Evolutionary conservation across 192 early-diverging fungal species (phyloP).

Genomic region (Coemansia sp.): DNA sequence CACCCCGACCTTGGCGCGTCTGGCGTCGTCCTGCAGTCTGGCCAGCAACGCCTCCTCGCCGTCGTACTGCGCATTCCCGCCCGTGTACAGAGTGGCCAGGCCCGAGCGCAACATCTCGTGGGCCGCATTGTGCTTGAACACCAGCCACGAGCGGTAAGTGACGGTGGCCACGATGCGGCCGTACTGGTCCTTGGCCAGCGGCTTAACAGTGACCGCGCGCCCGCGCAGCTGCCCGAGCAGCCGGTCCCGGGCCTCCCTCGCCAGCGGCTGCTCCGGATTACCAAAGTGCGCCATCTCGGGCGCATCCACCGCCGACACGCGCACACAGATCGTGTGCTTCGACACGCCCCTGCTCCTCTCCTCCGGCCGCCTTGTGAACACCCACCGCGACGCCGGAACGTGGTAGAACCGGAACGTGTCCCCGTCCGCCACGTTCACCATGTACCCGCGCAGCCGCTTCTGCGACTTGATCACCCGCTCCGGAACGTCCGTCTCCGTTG

Average conservation of each 20-base stretch:
- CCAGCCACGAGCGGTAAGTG: conserved; percentile 20
- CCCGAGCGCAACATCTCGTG: conserved; percentile 43
- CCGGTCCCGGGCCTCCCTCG: conserved; percentile 41
- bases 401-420: conserved; percentile 49
- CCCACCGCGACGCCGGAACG: conserved; percentile 34
- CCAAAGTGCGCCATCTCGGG: conserved; percentile 55
- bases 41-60: conserved; percentile 39
- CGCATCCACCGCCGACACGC: conserved; percentile 47
- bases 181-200: conserved; percentile 53
- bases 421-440: conserved; percentile 50
- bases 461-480: conserved; percentile 34
- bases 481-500: conserved; percentile 40
- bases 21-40: conserved; percentile 31
- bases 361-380: conserved; percentile 15
- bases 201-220: conserved; percentile 32
- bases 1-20: conserved; percentile 30
- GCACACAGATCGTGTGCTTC: conserved; percentile 40
- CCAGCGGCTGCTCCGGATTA: conserved; percentile 51
- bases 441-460: conserved; percentile 33
- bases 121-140: conserved; percentile 30
- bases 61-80: conserved; percentile 49
- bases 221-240: conserved; percentile 31
- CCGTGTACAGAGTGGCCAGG: conserved; percentile 38
- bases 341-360: conserved; percentile 32
- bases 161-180: conserved; percentile 43